These are phyloP conservation scores for Choanephora cucurbitarum DNA, from an alignment of 371 early-diverging fungal genomes.

Conservation along the genomic window DNA sequence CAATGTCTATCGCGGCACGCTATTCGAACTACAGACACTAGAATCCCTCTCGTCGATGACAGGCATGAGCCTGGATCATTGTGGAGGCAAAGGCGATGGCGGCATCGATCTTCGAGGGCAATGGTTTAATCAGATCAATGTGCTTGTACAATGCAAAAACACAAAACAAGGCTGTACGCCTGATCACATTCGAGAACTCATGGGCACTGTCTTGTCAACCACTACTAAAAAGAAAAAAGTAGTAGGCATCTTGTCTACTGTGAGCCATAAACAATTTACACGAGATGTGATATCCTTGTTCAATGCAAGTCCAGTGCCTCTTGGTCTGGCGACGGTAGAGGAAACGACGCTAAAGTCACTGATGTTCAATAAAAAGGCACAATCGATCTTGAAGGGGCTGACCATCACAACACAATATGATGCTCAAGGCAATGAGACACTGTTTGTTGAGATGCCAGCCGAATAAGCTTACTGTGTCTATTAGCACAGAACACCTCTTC, in stretches of 20 bases:
- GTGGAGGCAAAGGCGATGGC: constrained; percentile 44
- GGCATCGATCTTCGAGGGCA: constrained; percentile 45
- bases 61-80: constrained; percentile 42
- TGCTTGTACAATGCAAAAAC: constrained; percentile 44
- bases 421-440: constrained; percentile 14
- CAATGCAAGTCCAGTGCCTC: constrained; percentile 27
- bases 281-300: constrained; percentile 32
- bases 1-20: constrained; percentile 33
- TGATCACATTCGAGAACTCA: constrained; percentile 40
- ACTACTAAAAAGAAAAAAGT: constrained; percentile 3
- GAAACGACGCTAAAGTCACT: constrained; percentile 31
- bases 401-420: constrained; percentile 15
- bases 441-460: constrained; percentile 19
- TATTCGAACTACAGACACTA: constrained; percentile 46
- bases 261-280: constrained; percentile 28
- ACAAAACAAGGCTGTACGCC: constrained; percentile 44
- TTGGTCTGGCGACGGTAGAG: constrained; percentile 37
- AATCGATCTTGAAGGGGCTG: constrained; percentile 11
- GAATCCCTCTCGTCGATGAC: constrained; percentile 22
- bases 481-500: too few relatives aligned
- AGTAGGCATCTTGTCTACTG: constrained; percentile 38
- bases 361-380: constrained; percentile 35
- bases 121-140: constrained; percentile 27
- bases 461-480: too few relatives aligned
- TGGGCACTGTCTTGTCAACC: constrained; percentile 29